Evolutionary conservation across 2,329 filamentous ascomycete species (phyloP), one percentile per base, ranked within the genome.

Genomic region (Ceratocystis eucalypticola): DNA sequence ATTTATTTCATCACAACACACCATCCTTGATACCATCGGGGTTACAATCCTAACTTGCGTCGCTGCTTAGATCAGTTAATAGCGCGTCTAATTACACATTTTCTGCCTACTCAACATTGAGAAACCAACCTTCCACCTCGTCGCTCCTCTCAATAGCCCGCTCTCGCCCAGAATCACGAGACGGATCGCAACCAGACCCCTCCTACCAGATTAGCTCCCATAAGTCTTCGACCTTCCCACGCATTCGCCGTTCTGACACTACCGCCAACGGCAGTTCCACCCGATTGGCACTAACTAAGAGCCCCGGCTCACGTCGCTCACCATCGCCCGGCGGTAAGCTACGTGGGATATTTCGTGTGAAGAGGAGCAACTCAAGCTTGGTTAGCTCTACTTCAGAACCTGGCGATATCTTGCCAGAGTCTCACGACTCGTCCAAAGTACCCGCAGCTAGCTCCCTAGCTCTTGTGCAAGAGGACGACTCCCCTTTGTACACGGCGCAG

Each of bases 261-360:
- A 46, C 20, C 20, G 63, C 57, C 12, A 62, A 67, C 17, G 22
- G 37, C 7, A 48, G 37, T 8, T 57, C 61, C 2, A 57, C 66
- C 68, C 77, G 78, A 68, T 78, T 74, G 70, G 76, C 74, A 66
- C 78, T 77, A 61, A 72, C 72, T 70, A 77, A 75, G 71, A 76
- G 77, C 68, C 73, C 76, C 59, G 81, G 81, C 46, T 61, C 66
- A 17, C 62, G 44, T 70, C 82, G 88, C 68, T 84, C 84, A 28
- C 80, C 83, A 22, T 92, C 90, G 8, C 88, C 88, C 10, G 84
- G 82, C 64, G 83, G 85, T 72, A 89, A 86, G 72, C 78, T 93
- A 69, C 88, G 83, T 74, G 85, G 87, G 72, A 88, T 87, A 12
- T 90, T 94, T 71, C 82, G 77, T 67, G 77, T 80, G 57, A 85